Evolutionary conservation across 192 early-diverging fungal genomes (phyloP).

Genomic region (Umbelopsis sp.): DNA sequence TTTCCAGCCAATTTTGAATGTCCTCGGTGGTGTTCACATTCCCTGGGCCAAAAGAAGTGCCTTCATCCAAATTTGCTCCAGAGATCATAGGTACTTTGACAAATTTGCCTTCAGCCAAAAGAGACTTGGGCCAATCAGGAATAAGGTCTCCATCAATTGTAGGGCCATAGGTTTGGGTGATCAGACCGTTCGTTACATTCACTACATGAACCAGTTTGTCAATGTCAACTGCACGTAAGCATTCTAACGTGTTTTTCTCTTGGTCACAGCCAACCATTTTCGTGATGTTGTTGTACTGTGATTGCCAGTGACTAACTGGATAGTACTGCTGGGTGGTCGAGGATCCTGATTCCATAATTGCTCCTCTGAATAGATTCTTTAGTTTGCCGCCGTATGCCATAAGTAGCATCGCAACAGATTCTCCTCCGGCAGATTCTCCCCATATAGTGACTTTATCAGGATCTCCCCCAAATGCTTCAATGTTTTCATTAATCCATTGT

Average conservation of each 20-base stretch:
- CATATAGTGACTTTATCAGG: slow-evolving; percentile 55
- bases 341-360: slow-evolving; percentile 18
- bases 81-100: slow-evolving; percentile 17
- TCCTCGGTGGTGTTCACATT: slow-evolving; percentile 9
- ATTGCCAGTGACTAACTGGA: slow-evolving; percentile 4
- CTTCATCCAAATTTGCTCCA: slow-evolving; percentile 20
- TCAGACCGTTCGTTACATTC: background rate
- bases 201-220: background rate
- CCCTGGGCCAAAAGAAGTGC: slow-evolving; percentile 6
- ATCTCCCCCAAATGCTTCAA: slow-evolving; percentile 68
- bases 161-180: background rate
- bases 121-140: slow-evolving; percentile 7
- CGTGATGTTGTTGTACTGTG: background rate
- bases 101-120: slow-evolving; percentile 10
- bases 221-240: slow-evolving; percentile 3
- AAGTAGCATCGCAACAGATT: background rate
- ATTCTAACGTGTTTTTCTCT: background rate
- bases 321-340: slow-evolving; percentile 17
- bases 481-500: slow-evolving; percentile 63
- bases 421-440: slow-evolving; percentile 61
- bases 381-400: slow-evolving; percentile 9
- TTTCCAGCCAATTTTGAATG: background rate
- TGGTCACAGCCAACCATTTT: slow-evolving; percentile 1
- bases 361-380: background rate
- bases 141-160: slow-evolving; percentile 12